Conservation (phyloP, 176 grass and related monocot species). For the Triticum urartu region DNA sequence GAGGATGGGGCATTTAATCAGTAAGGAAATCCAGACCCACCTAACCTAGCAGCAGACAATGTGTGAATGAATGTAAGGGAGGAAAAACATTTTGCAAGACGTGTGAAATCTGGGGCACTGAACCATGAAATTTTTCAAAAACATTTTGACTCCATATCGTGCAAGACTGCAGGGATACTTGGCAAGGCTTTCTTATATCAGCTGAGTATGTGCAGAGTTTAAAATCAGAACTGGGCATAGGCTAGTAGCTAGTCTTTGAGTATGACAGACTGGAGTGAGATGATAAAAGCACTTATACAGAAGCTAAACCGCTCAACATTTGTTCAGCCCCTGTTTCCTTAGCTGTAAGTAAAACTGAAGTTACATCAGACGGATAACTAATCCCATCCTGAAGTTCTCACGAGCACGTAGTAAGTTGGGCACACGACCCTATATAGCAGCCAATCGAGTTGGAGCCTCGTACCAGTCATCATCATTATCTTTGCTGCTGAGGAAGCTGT, state of each 20-base stretch:
- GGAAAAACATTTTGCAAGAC: not conserved
- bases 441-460: not conserved
- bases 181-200: not conserved
- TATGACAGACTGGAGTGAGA: not conserved
- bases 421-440: no score
- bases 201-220: not conserved
- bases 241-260: not conserved
- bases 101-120: not conserved
- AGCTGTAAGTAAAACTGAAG: not conserved
- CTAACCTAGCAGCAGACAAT: not conserved
- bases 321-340: not conserved
- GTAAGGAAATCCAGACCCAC: not conserved
- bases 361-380: not conserved
- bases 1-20: constrained; percentile 6
- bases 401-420: no score
- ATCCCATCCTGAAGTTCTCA: not conserved
- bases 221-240: not conserved
- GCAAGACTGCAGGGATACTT: not conserved
- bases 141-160: not conserved
- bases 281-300: not conserved
- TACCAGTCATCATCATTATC: constrained; percentile 84
- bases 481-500: constrained; percentile 52
- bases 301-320: not conserved
- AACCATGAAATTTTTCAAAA: constrained; percentile 7
- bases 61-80: not conserved